Conservation (phyloP, 169 alveolate species). For the Ichthyophthirius multifiliis region DNA sequence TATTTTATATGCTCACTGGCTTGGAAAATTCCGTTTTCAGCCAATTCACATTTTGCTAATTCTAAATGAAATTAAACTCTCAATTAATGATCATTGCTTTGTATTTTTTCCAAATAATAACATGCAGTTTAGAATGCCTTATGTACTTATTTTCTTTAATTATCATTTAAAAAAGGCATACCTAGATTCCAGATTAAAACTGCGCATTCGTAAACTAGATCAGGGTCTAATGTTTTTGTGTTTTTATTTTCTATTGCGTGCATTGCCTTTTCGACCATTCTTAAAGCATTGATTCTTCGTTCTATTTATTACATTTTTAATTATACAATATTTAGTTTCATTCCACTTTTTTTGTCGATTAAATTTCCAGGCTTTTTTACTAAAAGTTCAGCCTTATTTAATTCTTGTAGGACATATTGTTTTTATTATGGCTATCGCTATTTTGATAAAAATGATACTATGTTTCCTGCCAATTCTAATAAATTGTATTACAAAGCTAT, state of each 20-base stretch:
- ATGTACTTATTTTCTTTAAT: constrained; percentile 68
- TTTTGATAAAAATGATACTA: constrained; percentile 57
- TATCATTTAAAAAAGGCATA: constrained; percentile 78
- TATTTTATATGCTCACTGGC: constrained; percentile 75
- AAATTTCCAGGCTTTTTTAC: constrained; percentile 58
- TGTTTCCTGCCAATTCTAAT: constrained; percentile 66
- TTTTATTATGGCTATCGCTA: constrained; percentile 65
- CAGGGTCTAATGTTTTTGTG: constrained; percentile 78
- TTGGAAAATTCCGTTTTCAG: constrained; percentile 76
- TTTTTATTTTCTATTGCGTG: constrained; percentile 53
- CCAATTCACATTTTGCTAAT: constrained; percentile 81
- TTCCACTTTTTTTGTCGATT: constrained; percentile 78
- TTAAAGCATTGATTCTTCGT: constrained; percentile 81
- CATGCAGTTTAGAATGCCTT: constrained; percentile 82
- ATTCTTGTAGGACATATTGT: constrained; percentile 80
- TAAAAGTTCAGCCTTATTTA: constrained; percentile 75
- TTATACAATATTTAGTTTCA: constrained; percentile 71
- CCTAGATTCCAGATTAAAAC: constrained; percentile 84
- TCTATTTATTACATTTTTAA: constrained; percentile 74
- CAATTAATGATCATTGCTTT: constrained; percentile 75
- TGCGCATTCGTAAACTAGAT: constrained; percentile 81
- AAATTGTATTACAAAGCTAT: constrained; percentile 70
- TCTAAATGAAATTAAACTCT: constrained; percentile 84
- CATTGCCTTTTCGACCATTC: constrained; percentile 82
- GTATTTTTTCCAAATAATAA: constrained; percentile 66